Base-by-base conservation (phyloP, 2,329 filamentous ascomycete species). In the Myriosclerotinia scirpicola region DNA sequence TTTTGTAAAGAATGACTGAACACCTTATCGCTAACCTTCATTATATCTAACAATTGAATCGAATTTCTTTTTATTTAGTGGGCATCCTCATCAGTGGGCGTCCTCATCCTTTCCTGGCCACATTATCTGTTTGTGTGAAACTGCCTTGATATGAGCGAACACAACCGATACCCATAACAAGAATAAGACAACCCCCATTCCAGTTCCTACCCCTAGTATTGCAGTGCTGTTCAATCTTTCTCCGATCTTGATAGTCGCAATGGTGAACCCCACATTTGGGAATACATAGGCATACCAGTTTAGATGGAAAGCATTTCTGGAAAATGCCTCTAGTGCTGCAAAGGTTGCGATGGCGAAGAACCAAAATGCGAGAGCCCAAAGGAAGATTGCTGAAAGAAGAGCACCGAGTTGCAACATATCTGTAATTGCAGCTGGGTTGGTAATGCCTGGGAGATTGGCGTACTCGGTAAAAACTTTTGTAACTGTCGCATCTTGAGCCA, bases 241-340 rank as follows among this genome's bases (percentile, higher is more conserved):
- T 0, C 81, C 83, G 30, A 87, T 82, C 8, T 81, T 77, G 60
- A 86, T 85, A 0, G 84, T 86, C 2, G 82, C 82, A 56, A 87
- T 77, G 5, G 82, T 82, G 72, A 87, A 87, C 5, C 85, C 85
- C 0, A 82, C 84, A 75, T 87, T 87, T 55, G 85, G 85, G 75
- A 87, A 87, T 12, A 87, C 83, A 75, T 85, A 82, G 0, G 86
- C 85, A 83, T 85, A 90, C 85, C 85, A 89, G 0, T 84, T 85
- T 2, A 89, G 79, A 68, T 86, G 83, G 70, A 87, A 87, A 79
- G 78, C 73, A 80, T 81, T 3, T 82, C 81, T 42, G 84, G 75
- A 40, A 34, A 59, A 36, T n/a, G 65, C 22, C 79, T 73, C 68
- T 77, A 75, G 30, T 12, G 79, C 75, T 65, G 77, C 76, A 42